Evolutionary conservation across 2,329 filamentous ascomycete species (phyloP).

Genomic region (Colletotrichum aenigma): DNA sequence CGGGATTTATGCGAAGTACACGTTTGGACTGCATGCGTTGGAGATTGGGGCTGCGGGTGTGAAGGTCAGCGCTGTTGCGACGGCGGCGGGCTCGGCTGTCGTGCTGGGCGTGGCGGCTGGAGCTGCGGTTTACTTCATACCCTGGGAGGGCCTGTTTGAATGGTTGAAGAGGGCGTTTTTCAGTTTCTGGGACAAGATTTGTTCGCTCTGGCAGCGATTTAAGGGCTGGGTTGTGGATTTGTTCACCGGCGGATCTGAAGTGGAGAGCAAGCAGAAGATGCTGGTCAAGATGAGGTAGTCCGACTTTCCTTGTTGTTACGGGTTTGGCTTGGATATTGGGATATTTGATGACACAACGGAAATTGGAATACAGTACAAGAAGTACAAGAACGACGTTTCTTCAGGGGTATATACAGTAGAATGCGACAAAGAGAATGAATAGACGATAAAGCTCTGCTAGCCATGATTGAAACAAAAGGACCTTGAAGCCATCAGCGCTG

Average conservation of each 20-base stretch:
- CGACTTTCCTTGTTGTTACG: neutral
- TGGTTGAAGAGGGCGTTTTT: neutral
- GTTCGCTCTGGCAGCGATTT: neutral
- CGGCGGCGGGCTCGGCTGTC: neutral
- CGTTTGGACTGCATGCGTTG: neutral
- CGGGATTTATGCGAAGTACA: neutral
- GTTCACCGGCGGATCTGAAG: neutral
- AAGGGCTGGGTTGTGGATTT: neutral
- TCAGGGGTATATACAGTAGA: neutral
- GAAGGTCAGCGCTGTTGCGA: neutral
- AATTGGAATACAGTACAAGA: neutral
- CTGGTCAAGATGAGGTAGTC: neutral
- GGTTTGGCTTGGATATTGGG: neutral
- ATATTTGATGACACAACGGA: neutral
- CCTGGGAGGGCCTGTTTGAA: neutral
- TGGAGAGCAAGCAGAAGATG: neutral
- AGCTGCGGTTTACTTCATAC: slow-evolving; percentile 5
- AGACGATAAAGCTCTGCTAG: neutral
- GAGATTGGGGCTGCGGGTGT: neutral
- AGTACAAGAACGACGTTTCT: neutral
- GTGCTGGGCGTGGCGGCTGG: neutral
- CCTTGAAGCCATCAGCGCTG: accelerated
- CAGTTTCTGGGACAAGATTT: neutral
- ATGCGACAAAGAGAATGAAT: neutral
- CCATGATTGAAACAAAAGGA: neutral